Evolutionary conservation across 306 rosid genomes (phyloP).

Genomic region (Quercus glauca): DNA sequence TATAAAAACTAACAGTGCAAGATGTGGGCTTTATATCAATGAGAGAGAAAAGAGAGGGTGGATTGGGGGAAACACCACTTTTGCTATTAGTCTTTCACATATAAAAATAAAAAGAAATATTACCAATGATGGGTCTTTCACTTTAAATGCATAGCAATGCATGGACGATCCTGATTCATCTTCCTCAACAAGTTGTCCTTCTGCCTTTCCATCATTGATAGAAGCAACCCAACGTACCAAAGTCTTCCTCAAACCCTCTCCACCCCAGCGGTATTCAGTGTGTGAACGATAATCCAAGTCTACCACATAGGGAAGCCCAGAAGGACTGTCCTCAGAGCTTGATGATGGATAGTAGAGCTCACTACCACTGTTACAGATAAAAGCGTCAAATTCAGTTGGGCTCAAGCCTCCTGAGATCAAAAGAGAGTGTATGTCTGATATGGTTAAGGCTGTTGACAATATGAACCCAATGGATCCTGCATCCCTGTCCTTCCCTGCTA

Average conservation of each 20-base stretch:
- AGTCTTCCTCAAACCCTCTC: slow-evolving; percentile 51
- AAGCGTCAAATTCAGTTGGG: slow-evolving; percentile 42
- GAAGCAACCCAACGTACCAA: slow-evolving; percentile 52
- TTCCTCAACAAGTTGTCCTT: slow-evolving; percentile 18
- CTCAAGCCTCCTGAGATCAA: slow-evolving; percentile 38
- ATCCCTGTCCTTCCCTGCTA: slow-evolving; percentile 32
- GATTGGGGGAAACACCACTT: background rate
- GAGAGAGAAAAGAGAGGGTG: background rate
- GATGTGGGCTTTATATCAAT: background rate
- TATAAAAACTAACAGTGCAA: background rate
- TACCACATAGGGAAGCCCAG: slow-evolving; percentile 50
- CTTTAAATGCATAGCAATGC: slow-evolving; percentile 47
- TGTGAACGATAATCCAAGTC: slow-evolving; percentile 51
- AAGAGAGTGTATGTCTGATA: slow-evolving; percentile 38
- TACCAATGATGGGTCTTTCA: slow-evolving; percentile 37
- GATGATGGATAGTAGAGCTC: slow-evolving; percentile 55
- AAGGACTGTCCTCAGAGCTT: slow-evolving; percentile 37
- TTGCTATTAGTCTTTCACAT: background rate
- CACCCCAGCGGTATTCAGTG: slow-evolving; percentile 58
- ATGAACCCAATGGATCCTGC: slow-evolving; percentile 41
- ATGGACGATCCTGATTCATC: slow-evolving; percentile 39
- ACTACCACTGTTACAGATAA: slow-evolving; percentile 51
- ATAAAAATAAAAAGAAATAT: background rate
- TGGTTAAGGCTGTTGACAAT: slow-evolving; percentile 40
- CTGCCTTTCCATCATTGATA: slow-evolving; percentile 34